Conservation (phyloP, 345 rosid species). For the Hibiscus mutabilis region DNA sequence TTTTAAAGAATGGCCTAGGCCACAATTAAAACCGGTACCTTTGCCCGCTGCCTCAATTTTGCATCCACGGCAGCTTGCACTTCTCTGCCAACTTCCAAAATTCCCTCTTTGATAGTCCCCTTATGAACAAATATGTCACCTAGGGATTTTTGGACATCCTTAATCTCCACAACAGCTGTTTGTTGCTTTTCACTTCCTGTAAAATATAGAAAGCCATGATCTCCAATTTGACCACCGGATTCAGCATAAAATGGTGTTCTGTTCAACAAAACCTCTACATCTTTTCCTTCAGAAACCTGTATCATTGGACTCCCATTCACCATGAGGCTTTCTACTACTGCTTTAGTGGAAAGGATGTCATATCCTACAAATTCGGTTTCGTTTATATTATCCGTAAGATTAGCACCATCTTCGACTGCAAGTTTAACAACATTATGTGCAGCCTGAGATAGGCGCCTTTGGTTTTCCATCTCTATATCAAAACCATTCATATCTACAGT, state of each 20-base stretch:
- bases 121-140: conserved; percentile 74
- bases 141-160: conserved; percentile 74
- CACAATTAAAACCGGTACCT: conserved; percentile 34
- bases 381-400: conserved; percentile 37
- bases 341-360: conserved; percentile 60
- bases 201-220: conserved; percentile 64
- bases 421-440: conserved; percentile 85
- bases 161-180: conserved; percentile 67
- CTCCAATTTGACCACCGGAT: conserved; percentile 95
- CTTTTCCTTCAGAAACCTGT: conserved; percentile 74
- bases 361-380: conserved; percentile 86
- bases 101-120: conserved; percentile 67
- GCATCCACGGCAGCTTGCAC: conserved; percentile 82
- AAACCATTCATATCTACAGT: conserved; percentile 65
- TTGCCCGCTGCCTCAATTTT: conserved; percentile 70
- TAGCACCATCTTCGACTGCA: conserved; percentile 53
- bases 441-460: conserved; percentile 81
- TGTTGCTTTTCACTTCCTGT: conserved; percentile 37
- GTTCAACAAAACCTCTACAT: conserved; percentile 77
- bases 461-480: conserved; percentile 77
- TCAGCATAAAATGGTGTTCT: conserved; percentile 95
- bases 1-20: not conserved
- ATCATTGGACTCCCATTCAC: conserved; percentile 74
- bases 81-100: conserved; percentile 81
- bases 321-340: conserved; percentile 65